Evolutionary conservation across 352 stramenopile species (phyloP).

Genomic region (Phytopythium vexans): DNA sequence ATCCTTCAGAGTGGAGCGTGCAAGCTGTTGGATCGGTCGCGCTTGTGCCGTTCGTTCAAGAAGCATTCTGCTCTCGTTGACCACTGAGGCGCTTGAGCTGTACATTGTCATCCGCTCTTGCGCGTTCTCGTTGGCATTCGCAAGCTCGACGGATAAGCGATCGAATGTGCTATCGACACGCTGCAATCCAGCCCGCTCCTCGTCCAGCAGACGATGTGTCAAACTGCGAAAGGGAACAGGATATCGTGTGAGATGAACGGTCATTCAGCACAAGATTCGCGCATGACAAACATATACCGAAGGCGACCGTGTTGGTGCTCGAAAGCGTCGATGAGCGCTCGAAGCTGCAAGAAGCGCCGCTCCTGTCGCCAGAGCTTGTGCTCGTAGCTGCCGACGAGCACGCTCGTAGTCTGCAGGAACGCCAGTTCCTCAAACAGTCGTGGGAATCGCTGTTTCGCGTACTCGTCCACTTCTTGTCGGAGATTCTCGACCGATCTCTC

Average conservation of each 20-base stretch:
- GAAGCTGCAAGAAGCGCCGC: conserved; percentile 31
- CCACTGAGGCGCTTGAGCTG: conserved; percentile 1
- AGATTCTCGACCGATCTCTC: conserved; percentile 11
- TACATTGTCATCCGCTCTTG: conserved; percentile 12
- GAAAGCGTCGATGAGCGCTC: conserved; percentile 23
- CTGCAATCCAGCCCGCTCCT: conserved; percentile 22
- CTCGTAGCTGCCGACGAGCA: conserved; percentile 42
- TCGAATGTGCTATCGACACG: conserved; percentile 14
- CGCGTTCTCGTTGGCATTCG: conserved; percentile 7
- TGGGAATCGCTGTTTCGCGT: conserved; percentile 16
- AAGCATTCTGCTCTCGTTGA: background rate
- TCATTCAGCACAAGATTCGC: background rate
- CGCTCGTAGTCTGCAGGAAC: conserved; percentile 33
- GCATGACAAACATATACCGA: conserved; percentile 10
- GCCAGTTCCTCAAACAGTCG: conserved; percentile 26
- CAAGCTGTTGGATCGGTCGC: background rate
- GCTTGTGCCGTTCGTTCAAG: background rate
- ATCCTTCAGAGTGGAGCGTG: conserved; percentile 1
- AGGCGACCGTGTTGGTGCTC: conserved; percentile 36
- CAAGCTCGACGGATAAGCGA: conserved; percentile 4
- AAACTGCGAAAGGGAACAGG: conserved; percentile 10
- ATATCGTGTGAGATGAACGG: background rate
- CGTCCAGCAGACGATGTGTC: conserved; percentile 28
- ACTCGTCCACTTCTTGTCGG: conserved; percentile 21
- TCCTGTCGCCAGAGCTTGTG: conserved; percentile 46